Conservation (phyloP, 2,329 filamentous ascomycete genomes). For the Pseudogymnoascus sp. region DNA sequence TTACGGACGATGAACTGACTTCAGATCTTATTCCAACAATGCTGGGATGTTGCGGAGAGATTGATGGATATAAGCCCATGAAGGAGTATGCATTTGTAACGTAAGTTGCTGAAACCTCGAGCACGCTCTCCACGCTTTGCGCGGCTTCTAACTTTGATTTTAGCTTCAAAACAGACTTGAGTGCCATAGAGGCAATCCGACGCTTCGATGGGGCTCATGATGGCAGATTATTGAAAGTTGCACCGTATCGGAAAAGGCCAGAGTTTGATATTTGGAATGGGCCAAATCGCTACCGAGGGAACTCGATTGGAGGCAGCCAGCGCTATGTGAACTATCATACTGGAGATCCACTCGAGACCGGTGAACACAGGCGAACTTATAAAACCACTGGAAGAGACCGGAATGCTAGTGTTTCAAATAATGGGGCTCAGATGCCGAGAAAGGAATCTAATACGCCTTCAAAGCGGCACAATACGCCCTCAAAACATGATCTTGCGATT, state of each 20-base stretch:
- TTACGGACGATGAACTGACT: background rate
- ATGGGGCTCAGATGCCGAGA: background rate
- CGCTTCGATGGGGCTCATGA: background rate
- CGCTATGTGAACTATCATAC: background rate
- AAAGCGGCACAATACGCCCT: background rate
- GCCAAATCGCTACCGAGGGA: background rate
- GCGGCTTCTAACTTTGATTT: background rate
- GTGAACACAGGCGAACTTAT: background rate
- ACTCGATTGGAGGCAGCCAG: background rate
- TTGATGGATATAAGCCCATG: background rate
- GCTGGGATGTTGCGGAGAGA: background rate
- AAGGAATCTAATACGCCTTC: background rate
- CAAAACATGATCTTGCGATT: background rate
- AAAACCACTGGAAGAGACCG: background rate
- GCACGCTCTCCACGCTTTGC: background rate
- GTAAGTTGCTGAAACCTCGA: background rate
- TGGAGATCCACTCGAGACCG: background rate
- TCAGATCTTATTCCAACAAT: background rate
- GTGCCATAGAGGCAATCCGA: background rate
- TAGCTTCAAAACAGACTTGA: background rate
- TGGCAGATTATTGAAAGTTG: background rate
- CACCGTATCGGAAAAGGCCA: background rate
- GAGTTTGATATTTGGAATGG: background rate
- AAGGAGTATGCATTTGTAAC: background rate
- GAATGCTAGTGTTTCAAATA: background rate